These are phyloP conservation scores for Solanum pinnatisectum DNA, from an alignment of 257 asterid genomes.

Conservation along the genomic window DNA sequence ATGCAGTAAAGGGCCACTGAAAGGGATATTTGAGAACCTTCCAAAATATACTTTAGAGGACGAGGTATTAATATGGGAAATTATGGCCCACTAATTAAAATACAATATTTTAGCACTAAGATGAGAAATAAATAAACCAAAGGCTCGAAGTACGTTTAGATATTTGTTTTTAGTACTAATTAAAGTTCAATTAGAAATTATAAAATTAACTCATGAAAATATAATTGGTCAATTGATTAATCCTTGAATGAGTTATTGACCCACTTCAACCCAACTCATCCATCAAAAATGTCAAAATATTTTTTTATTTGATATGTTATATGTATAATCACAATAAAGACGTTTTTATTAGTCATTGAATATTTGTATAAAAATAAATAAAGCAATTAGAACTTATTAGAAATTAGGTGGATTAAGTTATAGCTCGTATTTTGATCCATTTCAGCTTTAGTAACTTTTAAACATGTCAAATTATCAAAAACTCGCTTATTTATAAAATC, in stretches of 20 bases:
- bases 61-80: not conserved
- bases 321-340: not conserved
- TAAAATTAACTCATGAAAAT: not conserved
- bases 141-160: not conserved
- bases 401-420: not conserved
- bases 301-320: not conserved
- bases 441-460: not conserved
- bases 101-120: not conserved
- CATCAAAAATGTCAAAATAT: not conserved
- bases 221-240: not conserved
- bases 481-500: not conserved
- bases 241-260: not conserved
- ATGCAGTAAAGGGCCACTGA: not conserved
- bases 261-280: not conserved
- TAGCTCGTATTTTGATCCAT: not conserved
- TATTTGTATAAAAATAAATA: not conserved
- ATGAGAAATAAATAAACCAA: not conserved
- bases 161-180: not conserved
- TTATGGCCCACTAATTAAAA: not conserved
- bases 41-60: not conserved
- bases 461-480: not conserved
- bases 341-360: not conserved
- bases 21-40: not conserved
- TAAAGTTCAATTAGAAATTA: not conserved
- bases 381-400: not conserved